phyloP scores from a whole-genome alignment of 108 stramenopile genomes.

The Skeletonema menzelii region DNA sequence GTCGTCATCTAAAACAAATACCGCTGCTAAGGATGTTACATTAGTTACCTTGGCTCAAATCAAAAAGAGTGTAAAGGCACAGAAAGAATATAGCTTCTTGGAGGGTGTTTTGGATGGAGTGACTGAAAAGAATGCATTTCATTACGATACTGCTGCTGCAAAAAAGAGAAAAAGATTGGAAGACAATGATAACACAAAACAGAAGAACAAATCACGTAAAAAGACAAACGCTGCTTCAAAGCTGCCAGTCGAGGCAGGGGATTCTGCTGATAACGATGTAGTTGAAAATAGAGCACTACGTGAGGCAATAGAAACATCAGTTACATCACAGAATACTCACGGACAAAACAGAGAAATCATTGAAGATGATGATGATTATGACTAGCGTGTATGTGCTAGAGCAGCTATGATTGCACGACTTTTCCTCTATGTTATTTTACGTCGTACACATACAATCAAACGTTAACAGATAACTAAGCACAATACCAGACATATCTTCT shows the following conservation, averaged over 20 bases:
- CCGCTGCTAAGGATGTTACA: neutral
- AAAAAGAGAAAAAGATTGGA: neutral
- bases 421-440: neutral
- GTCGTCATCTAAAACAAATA: neutral
- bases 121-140: constrained; percentile 12
- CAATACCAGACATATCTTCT: neutral
- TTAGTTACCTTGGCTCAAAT: constrained; percentile 1
- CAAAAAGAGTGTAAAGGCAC: neutral
- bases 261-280: neutral
- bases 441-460: neutral
- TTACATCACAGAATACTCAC: neutral
- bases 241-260: neutral
- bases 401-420: neutral
- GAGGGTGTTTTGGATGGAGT: constrained; percentile 4
- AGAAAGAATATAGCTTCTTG: constrained; percentile 7
- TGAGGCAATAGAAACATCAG: constrained; percentile 4
- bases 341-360: constrained; percentile 4
- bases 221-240: neutral
- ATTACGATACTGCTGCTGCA: constrained; percentile 16
- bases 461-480: neutral
- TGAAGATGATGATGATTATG: constrained; percentile 28
- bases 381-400: neutral
- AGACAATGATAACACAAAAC: neutral
- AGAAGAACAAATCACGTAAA: neutral
- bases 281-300: neutral